Base-by-base conservation (phyloP, 2,329 filamentous ascomycete species). In the Botrytis fragariae region DNA sequence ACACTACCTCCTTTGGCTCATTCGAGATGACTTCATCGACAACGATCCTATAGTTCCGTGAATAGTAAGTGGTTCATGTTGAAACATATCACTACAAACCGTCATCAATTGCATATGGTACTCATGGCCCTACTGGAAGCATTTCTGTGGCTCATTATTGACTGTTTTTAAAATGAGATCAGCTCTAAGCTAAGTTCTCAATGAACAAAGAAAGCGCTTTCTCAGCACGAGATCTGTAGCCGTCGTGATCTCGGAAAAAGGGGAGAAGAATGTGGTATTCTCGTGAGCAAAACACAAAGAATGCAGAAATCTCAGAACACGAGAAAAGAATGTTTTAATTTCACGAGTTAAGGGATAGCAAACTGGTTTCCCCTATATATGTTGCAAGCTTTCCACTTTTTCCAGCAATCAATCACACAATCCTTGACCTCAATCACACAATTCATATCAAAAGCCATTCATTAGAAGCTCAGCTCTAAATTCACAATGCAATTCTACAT, bases 401-500 rank as follows among this genome's bases (percentile, higher is more conserved):
- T 25, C 35, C 16, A 62, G 22, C 12, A 22, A 39, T 62, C 35
- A 39, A 62, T 62, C 60, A 39, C 22, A 61, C 59, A n/a, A 39
- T 16, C 35, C 22, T 61, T 22, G 22, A 39, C 59, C 25, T 39
- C 35, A 37, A 39, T 39, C 22, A 39, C 35, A 62, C 35, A 39
- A 39, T 18, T 62, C 7, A n/a, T 39, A 62, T 62, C 7, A 39
- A 61, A 39, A 25, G 8, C 12, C 22, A 37, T 54, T 8, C n/a
- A 54, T 39, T 61, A 61, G 8, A 37, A 61, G 14, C 32, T 37
- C 22, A 61, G 3, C 5, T 5, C 12, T 2, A 39, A 18, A 39
- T 25, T 18, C 35, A 62, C 39, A 62, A 62, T 62, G 60, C 60
- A 62, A 39, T 62, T 62, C 25, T 62, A 62, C 12, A n/a, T 62